These are phyloP conservation scores for Leucoagaricus sp. DNA, from an alignment of 1,284 basidiomycete species.

Conservation along the genomic window DNA sequence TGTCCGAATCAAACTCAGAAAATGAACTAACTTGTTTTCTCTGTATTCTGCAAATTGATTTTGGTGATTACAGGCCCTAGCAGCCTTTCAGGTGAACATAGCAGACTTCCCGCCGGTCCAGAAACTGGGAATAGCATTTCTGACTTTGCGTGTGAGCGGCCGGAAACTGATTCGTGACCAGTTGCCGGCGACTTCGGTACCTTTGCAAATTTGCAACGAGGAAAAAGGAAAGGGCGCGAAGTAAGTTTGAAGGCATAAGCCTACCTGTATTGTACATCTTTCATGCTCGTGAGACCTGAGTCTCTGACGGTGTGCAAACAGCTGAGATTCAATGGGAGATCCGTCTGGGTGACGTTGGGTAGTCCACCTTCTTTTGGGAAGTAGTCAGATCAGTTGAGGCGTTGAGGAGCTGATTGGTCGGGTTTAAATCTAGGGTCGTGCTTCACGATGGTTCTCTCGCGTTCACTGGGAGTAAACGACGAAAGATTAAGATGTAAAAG, in stretches of 20 bases:
- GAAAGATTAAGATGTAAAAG: constrained; percentile 9
- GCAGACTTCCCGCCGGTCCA: neutral
- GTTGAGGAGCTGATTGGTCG: constrained; percentile 9
- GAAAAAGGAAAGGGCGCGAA: neutral
- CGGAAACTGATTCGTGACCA: neutral
- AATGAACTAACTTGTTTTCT: neutral
- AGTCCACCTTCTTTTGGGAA: constrained; percentile 3
- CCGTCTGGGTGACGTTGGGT: neutral
- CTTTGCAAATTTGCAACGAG: constrained; percentile 11
- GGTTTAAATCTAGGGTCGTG: neutral
- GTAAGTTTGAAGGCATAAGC: neutral
- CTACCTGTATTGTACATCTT: neutral
- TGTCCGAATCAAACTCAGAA: neutral
- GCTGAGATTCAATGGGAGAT: constrained; percentile 2
- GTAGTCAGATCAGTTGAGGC: neutral
- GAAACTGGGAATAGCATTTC: neutral
- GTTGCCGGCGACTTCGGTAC: constrained; percentile 15
- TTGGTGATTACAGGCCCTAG: neutral
- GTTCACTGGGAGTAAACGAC: constrained; percentile 3
- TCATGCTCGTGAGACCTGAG: neutral
- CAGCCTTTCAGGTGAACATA: neutral
- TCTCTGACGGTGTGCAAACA: neutral
- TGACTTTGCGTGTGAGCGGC: constrained; percentile 7
- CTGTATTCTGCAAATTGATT: no score
- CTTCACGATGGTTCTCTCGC: constrained; percentile 6